Conservation (phyloP, 495 filamentous ascomycete species). For the Trichoderma reesei region DNA sequence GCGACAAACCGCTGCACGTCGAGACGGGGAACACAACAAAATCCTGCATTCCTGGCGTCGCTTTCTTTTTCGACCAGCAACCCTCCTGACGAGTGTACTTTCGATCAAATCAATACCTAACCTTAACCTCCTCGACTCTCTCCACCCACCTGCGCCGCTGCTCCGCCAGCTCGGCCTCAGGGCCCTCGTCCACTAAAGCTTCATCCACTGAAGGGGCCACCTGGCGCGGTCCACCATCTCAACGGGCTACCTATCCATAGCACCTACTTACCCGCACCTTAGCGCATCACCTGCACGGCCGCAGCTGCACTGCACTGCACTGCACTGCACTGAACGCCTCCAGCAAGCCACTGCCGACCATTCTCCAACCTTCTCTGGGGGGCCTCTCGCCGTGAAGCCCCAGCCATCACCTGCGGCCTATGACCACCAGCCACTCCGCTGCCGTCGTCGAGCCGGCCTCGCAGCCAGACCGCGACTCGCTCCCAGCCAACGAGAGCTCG, state of each 20-base stretch:
- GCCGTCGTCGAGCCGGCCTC: background rate
- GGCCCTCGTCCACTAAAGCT: background rate
- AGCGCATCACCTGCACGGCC: background rate
- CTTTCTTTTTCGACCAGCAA: no score
- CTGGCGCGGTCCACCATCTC: background rate
- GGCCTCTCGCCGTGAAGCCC: background rate
- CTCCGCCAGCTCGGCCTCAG: slow-evolving; percentile 1
- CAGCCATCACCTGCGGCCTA: slow-evolving; percentile 1
- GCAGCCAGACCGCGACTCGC: background rate
- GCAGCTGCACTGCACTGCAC: background rate
- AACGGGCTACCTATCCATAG: no score
- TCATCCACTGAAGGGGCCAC: background rate
- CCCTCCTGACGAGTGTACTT: no score
- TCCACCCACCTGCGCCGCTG: slow-evolving; percentile 4
- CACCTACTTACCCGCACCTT: no score
- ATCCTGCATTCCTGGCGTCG: no score
- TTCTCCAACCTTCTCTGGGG: background rate
- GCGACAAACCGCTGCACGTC: background rate
- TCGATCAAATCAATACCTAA: background rate
- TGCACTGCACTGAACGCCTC: background rate
- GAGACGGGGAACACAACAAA: no score
- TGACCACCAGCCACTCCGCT: slow-evolving; percentile 8
- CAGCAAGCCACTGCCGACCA: no score
- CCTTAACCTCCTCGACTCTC: background rate
- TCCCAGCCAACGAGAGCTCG: background rate